Conservation (phyloP, 2,329 filamentous ascomycete genomes). For the Hymenoscyphus albidus region DNA sequence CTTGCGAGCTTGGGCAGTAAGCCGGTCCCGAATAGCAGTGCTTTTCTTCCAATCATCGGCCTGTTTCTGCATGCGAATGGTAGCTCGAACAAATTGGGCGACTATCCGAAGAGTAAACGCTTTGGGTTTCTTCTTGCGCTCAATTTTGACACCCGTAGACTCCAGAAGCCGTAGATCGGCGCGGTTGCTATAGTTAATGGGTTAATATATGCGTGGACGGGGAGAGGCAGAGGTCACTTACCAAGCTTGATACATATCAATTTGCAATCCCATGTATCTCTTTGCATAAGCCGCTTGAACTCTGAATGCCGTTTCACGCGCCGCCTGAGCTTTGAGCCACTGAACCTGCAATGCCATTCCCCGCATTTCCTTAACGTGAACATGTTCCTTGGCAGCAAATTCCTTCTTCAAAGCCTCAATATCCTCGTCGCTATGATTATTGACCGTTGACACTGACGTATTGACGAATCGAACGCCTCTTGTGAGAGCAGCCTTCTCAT, state of each 20-base stretch:
- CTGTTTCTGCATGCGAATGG: constrained; percentile 47
- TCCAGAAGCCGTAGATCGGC: constrained; percentile 82
- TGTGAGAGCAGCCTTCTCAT: not conserved
- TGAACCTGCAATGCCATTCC: constrained; percentile 86
- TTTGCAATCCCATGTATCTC: constrained; percentile 72
- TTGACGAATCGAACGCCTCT: constrained; percentile 38
- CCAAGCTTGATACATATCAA: constrained; percentile 86
- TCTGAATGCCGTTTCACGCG: constrained; percentile 76
- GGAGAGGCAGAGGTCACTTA: constrained; percentile 48
- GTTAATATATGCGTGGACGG: constrained; percentile 10
- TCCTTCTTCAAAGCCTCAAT: constrained; percentile 37
- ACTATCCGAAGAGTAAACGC: constrained; percentile 42
- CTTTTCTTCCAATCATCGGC: constrained; percentile 47
- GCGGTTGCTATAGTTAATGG: constrained; percentile 66
- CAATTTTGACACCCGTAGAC: constrained; percentile 64
- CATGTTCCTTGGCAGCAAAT: constrained; percentile 48
- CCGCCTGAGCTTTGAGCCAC: constrained; percentile 79
- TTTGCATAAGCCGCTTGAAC: constrained; percentile 83
- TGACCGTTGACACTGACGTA: constrained; percentile 34
- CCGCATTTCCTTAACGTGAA: constrained; percentile 71
- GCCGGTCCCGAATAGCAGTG: constrained; percentile 41
- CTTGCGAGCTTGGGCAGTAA: constrained; percentile 29
- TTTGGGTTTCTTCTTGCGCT: constrained; percentile 18
- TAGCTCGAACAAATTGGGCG: constrained; percentile 46
- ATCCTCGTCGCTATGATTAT: constrained; percentile 37